Evolutionary conservation across 805 yeast species (phyloP).

Genomic region (Teunomyces atbi): DNA sequence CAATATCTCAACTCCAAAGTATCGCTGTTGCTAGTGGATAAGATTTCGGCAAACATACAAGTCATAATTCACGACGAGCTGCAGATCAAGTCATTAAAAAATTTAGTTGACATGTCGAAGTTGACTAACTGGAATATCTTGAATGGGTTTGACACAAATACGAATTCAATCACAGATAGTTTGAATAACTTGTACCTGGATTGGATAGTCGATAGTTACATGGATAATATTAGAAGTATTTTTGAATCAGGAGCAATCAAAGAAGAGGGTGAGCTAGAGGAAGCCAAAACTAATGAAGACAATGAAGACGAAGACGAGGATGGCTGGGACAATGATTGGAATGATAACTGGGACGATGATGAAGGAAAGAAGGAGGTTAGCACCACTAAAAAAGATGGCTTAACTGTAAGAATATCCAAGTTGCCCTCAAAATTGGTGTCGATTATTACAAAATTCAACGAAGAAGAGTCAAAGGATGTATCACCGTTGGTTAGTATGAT

Average conservation of each 20-base stretch:
- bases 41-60: slow-evolving; percentile 31
- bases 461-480: slow-evolving; percentile 17
- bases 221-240: slow-evolving; percentile 24
- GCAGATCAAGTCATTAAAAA: slow-evolving; percentile 18
- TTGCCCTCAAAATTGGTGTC: slow-evolving; percentile 21
- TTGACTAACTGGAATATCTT: slow-evolving; percentile 23
- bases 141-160: slow-evolving; percentile 5
- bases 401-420: slow-evolving; percentile 15
- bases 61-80: slow-evolving; percentile 16
- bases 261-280: neutral
- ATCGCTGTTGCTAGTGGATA: slow-evolving; percentile 26
- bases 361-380: slow-evolving; percentile 6
- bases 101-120: slow-evolving; percentile 17
- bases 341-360: slow-evolving; percentile 26
- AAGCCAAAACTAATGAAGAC: neutral
- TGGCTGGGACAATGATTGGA: slow-evolving; percentile 30
- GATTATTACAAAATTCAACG: slow-evolving; percentile 21
- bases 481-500: slow-evolving; percentile 25
- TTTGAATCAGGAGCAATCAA: slow-evolving; percentile 3
- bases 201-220: slow-evolving; percentile 33
- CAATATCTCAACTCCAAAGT: slow-evolving; percentile 26
- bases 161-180: slow-evolving; percentile 12
- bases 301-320: slow-evolving; percentile 13
- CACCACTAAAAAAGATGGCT: neutral
- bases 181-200: slow-evolving; percentile 27